Conservation (phyloP, 1,284 basidiomycete genomes). For the Cutaneotrichosporon sp. region DNA sequence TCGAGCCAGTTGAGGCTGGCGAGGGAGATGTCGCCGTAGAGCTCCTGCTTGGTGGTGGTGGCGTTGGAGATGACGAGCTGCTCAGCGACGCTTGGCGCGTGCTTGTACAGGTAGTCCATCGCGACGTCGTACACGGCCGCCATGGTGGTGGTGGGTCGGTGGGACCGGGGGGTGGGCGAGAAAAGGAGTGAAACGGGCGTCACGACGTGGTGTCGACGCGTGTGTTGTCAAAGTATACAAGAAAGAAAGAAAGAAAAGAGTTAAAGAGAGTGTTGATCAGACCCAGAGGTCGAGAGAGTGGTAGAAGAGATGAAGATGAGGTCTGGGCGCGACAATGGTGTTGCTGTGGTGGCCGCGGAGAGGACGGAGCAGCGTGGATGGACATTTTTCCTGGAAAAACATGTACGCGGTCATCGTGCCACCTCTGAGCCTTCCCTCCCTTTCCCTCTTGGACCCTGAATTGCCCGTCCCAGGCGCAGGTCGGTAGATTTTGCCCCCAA, state of each 20-base stretch:
- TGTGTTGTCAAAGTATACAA: too few species aligned
- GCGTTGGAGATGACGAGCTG: slow-evolving; percentile 40
- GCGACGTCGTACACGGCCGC: slow-evolving; percentile 24
- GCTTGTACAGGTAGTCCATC: slow-evolving; percentile 39
- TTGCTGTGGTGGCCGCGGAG: too few species aligned
- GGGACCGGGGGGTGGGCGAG: neutral
- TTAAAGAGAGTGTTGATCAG: neutral
- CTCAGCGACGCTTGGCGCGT: slow-evolving; percentile 37
- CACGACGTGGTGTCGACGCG: too few species aligned
- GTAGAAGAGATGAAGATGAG: neutral
- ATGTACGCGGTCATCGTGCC: too few species aligned
- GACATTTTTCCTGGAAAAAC: too few species aligned
- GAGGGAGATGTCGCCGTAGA: slow-evolving; percentile 55
- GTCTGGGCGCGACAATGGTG: neutral
- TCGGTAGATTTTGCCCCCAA: too few species aligned
- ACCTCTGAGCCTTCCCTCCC: too few species aligned
- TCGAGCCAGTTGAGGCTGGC: slow-evolving; percentile 68
- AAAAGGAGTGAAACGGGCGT: neutral
- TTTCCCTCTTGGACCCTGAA: too few species aligned
- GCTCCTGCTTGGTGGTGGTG: slow-evolving; percentile 36
- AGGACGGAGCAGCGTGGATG: too few species aligned
- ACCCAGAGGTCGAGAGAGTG: neutral
- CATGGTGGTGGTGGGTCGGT: neutral
- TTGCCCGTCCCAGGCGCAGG: too few species aligned
- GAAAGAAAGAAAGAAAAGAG: neutral